Evolutionary conservation across 768 basidiomycete genomes (phyloP), one percentile per base, ranked within the genome.

Genomic region (Xerocomellus chrysenteron): DNA sequence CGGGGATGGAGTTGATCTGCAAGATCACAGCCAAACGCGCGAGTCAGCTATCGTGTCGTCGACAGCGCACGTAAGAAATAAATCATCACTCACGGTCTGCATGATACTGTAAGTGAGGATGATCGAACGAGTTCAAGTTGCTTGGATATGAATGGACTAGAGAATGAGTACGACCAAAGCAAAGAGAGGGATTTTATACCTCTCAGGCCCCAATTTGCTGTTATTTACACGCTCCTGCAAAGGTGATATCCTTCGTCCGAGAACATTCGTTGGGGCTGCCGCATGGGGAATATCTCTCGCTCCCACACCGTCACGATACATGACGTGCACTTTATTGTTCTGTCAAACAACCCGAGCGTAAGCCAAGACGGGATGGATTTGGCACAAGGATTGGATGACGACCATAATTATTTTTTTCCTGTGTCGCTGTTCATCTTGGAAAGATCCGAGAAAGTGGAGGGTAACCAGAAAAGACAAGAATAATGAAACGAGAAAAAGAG

Each of bases 21-120:
- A 21, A 24, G 13, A 32, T 36, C 11, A 2, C 2, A 32, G 24
- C 11, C 3, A 24, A 26, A n/a, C 14, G 19, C 26, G 12, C 26
- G 3, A 21, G 16, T 55, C 44, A 45, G 51, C 12, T 6, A 36
- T 19, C 11, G 3, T 4, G 16, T 21, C 26, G 14, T 16, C n/a
- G n/a, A 56, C 12, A 24, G 13, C n/a, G 21, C n/a, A 32, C 4
- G 13, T 4, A 19, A 24, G 24, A 43, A 11, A 17, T 13, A 24
- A 1, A 24, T 0, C 14, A n/a, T 14, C 36, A 54, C 63, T 42
- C 41, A 64, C 63, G 5, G 40, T 62, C 37, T 65, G 64, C 63
- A 64, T 62, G 40, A 37, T 47, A 8, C 1, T 26, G 3, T 7
- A 9, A 3, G 11, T n/a, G 52, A 44, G n/a, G 37, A 8, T 47